Percentiles rank a stretch among this genome's conserved stretches.
Conservation (phyloP, 257 asterid genomes). For the Ophiorrhiza pumila region DNA sequence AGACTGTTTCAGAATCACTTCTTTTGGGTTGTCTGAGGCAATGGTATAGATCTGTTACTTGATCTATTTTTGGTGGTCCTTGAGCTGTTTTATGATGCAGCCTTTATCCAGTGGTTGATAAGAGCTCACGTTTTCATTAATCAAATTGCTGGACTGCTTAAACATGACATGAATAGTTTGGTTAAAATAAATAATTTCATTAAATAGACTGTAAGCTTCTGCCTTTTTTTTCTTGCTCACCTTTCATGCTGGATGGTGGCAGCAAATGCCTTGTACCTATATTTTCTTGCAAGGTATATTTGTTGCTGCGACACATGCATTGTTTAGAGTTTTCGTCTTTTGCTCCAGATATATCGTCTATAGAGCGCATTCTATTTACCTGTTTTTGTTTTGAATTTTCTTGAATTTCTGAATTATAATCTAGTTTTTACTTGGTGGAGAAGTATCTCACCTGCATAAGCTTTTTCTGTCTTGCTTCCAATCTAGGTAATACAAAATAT, state of each 20-base stretch:
- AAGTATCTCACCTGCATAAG: not conserved
- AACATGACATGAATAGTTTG: not conserved
- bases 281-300: not conserved
- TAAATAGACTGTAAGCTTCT: too few relatives aligned
- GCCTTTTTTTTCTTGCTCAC: not conserved
- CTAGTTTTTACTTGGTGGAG: not conserved
- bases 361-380: not conserved
- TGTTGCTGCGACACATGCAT: not conserved
- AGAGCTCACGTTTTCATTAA: not conserved
- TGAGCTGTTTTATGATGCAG: not conserved
- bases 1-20: slow-evolving; percentile 87
- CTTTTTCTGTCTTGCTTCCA: not conserved
- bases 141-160: not conserved
- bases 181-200: not conserved
- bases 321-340: not conserved
- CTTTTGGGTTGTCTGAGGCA: slow-evolving; percentile 64
- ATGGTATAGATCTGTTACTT: slow-evolving; percentile 43
- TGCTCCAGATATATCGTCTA: not conserved
- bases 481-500: not conserved
- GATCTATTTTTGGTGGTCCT: not conserved
- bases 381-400: not conserved
- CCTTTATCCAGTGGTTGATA: not conserved
- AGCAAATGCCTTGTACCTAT: not conserved
- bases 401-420: not conserved
- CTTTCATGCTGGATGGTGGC: not conserved